Percentiles rank a stretch among this genome's conserved stretches.
Evolutionary conservation across 352 stramenopile genomes (phyloP).

Genomic region (Globisporangium nagaii): DNA sequence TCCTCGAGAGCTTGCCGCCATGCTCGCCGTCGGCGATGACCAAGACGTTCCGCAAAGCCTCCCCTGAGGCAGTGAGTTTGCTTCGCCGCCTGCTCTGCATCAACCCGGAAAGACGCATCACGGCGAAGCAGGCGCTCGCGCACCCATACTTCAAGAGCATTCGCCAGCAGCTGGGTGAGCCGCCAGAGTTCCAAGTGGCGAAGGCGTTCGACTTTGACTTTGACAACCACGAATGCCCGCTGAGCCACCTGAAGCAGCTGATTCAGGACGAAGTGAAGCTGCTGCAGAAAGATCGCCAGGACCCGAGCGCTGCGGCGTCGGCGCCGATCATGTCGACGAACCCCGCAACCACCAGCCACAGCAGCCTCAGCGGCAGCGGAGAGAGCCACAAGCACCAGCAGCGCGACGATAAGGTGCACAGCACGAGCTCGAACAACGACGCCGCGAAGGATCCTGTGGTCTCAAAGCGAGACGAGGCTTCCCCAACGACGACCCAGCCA

Average conservation of each 20-base stretch:
- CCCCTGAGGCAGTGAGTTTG: slow-evolving; percentile 60
- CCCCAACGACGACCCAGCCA: neutral
- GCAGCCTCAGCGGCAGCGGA: too few relatives aligned
- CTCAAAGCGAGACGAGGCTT: slow-evolving; percentile 1
- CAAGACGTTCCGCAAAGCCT: slow-evolving; percentile 65
- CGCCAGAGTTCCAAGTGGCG: slow-evolving; percentile 55
- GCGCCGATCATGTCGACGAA: slow-evolving; percentile 11
- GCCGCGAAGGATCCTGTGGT: neutral
- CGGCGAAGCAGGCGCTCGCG: slow-evolving; percentile 83
- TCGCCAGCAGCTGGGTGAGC: slow-evolving; percentile 59
- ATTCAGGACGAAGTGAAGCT: slow-evolving; percentile 78
- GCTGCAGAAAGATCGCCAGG: slow-evolving; percentile 43
- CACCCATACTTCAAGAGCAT: slow-evolving; percentile 90
- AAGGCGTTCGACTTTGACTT: slow-evolving; percentile 82
- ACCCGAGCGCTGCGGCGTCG: neutral
- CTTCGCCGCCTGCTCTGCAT: slow-evolving; percentile 76
- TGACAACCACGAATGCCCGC: slow-evolving; percentile 62
- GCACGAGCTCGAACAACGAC: neutral
- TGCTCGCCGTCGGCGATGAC: slow-evolving; percentile 63
- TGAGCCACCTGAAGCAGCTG: slow-evolving; percentile 52
- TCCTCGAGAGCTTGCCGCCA: slow-evolving; percentile 65
- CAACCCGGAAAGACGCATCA: slow-evolving; percentile 88
- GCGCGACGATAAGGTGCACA: neutral
- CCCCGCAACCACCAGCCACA: neutral
- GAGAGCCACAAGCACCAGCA: neutral